These are phyloP conservation scores for Coemansia erecta DNA, from an alignment of 192 early-diverging fungal genomes.

Conservation along the genomic window DNA sequence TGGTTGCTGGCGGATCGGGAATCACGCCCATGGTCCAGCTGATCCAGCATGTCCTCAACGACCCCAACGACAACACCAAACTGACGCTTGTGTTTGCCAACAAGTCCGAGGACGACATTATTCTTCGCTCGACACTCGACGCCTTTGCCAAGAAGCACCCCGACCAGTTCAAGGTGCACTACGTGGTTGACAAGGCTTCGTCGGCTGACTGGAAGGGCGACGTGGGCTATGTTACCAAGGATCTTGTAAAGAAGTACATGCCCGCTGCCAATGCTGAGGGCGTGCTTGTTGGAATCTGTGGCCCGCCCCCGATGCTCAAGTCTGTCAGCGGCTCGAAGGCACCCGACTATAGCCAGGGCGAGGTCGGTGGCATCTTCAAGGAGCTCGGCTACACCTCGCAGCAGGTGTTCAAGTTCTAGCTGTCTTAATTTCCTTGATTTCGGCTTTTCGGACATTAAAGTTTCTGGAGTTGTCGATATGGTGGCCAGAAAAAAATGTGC, in stretches of 20 bases:
- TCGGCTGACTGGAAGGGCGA: slow-evolving; percentile 66
- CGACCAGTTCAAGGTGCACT: slow-evolving; percentile 66
- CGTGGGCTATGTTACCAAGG: slow-evolving; percentile 71
- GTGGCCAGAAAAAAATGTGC: too few species aligned
- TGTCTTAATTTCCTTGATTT: not conserved
- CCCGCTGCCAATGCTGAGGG: slow-evolving; percentile 57
- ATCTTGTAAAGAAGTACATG: slow-evolving; percentile 67
- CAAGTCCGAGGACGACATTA: slow-evolving; percentile 72
- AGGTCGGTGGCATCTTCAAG: slow-evolving; percentile 79
- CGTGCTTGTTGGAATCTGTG: slow-evolving; percentile 65
- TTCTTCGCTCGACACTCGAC: slow-evolving; percentile 69
- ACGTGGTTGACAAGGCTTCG: slow-evolving; percentile 62
- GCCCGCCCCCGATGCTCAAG: slow-evolving; percentile 71
- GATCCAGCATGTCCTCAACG: slow-evolving; percentile 61
- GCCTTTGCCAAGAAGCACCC: slow-evolving; percentile 55
- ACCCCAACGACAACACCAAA: slow-evolving; percentile 68
- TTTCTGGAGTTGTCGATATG: too few species aligned
- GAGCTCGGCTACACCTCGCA: slow-evolving; percentile 67
- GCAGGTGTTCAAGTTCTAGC: slow-evolving; percentile 81
- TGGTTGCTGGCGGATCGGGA: slow-evolving; percentile 87
- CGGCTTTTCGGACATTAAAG: not conserved
- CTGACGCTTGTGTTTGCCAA: slow-evolving; percentile 78
- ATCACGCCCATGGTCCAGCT: slow-evolving; percentile 85
- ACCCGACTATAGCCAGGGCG: slow-evolving; percentile 79
- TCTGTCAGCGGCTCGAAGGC: slow-evolving; percentile 77